Percentiles rank a stretch among this genome's conserved stretches.
Conservation (phyloP, 2,329 filamentous ascomycete species). For the Ilyonectria robusta region DNA sequence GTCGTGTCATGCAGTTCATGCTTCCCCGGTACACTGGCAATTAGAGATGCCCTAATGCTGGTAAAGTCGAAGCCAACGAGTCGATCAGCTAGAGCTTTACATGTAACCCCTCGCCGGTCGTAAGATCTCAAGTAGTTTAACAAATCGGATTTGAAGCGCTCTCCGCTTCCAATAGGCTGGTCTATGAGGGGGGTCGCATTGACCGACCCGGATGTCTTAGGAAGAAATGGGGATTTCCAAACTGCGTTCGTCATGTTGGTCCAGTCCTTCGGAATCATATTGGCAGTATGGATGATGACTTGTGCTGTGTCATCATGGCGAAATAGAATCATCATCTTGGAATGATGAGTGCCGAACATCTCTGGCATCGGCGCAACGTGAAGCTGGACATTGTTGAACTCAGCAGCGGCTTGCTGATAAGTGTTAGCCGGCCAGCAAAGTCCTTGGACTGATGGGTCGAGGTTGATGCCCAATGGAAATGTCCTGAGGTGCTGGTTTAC, state of each 20-base stretch:
- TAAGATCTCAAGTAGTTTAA: conserved; percentile 81
- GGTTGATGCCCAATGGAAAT: neutral
- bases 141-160: conserved; percentile 82
- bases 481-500: neutral
- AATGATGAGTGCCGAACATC: conserved; percentile 87
- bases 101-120: conserved; percentile 68
- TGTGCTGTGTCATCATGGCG: conserved; percentile 83
- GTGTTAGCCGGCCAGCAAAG: conserved; percentile 26
- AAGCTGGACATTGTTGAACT: conserved; percentile 77
- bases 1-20: conserved; percentile 65
- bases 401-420: conserved; percentile 70
- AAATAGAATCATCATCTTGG: conserved; percentile 90
- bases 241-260: conserved; percentile 87
- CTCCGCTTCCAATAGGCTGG: conserved; percentile 68
- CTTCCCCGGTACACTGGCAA: conserved; percentile 84
- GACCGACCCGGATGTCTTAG: conserved; percentile 52
- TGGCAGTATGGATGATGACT: conserved; percentile 89
- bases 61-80: conserved; percentile 79
- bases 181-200: conserved; percentile 12
- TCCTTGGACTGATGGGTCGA: neutral
- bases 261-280: conserved; percentile 93
- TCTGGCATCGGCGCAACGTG: conserved; percentile 85
- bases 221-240: conserved; percentile 82
- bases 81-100: conserved; percentile 67
- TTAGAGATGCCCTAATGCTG: conserved; percentile 75